These are phyloP conservation scores for maize (Zea mays) DNA, from an alignment of 176 grass and related monocot genomes.

Conservation along the genomic window Zm-B73-REFERENCE-NAM-5.0 NC_050098.1:230765501-230766000, in stretches of 20 bases:
- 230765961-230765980: too few relatives aligned
- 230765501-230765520: not conserved
- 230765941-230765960: too few relatives aligned
- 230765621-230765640: conserved; percentile 14
- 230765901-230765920: too few relatives aligned
- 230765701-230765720: not conserved
- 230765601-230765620: conserved; percentile 4
- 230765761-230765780: not conserved
- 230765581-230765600: not conserved
- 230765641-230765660: conserved; percentile 15
- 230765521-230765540: conserved; percentile 23
- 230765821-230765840: too few relatives aligned
- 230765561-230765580: conserved; percentile 4
- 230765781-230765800: conserved; percentile 14
- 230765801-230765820: conserved; percentile 24
- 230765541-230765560: not conserved
- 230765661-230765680: not conserved
- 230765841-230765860: too few relatives aligned
- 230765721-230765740: not conserved
- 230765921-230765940: too few relatives aligned
- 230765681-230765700: not conserved
- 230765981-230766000: too few relatives aligned
- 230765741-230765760: not conserved
- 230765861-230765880: too few relatives aligned
- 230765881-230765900: too few relatives aligned